phyloP scores from a whole-genome alignment of 305 asterid species.

The Fraxinus velutina region DNA sequence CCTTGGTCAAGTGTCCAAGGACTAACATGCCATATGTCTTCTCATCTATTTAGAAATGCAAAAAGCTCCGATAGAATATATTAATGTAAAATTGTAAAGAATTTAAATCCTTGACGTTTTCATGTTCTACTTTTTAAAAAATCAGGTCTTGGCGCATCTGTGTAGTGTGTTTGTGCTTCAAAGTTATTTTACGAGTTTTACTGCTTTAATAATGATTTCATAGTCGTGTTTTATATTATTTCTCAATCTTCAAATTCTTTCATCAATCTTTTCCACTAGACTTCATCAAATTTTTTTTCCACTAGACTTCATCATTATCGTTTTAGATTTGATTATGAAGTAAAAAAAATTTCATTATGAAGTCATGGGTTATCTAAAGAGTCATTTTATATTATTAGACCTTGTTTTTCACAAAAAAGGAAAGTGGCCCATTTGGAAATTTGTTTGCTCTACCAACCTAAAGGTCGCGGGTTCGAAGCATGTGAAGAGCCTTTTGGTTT shows the following conservation, averaged over 20 bases:
- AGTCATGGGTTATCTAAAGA: neutral
- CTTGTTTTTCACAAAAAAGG: neutral
- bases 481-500: neutral
- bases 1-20: neutral
- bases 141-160: neutral
- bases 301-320: neutral
- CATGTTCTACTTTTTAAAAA: neutral
- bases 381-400: neutral
- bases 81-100: neutral
- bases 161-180: neutral
- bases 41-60: neutral
- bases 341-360: neutral
- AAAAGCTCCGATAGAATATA: neutral
- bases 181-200: neutral
- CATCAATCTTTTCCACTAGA: neutral
- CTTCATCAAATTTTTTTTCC: neutral
- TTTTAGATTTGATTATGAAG: neutral
- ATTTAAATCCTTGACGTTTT: neutral
- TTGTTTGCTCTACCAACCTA: neutral
- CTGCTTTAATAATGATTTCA: neutral
- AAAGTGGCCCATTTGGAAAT: neutral
- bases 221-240: neutral
- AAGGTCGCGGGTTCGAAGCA: neutral
- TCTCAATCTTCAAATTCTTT: neutral
- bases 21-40: neutral